Evolutionary conservation across 768 basidiomycete species (phyloP), one percentile per base, ranked within the genome.

Genomic region (Mycena latifolia): DNA sequence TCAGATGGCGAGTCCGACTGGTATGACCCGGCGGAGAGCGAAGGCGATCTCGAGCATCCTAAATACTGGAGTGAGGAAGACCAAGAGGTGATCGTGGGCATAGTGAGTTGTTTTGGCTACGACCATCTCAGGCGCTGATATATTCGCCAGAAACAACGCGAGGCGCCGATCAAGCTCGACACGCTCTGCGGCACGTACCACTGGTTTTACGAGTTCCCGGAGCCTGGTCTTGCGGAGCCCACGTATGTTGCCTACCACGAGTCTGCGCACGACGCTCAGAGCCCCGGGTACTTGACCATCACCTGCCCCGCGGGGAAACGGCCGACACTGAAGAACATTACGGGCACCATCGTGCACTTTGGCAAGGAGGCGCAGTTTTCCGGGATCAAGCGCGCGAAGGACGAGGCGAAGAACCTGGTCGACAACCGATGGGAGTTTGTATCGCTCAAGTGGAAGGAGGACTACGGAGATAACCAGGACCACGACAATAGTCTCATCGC

Each of bases 121-220:
- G n/a, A 41, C 11, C 17, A 20, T 45, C 29, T 46, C 41, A n/a
- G 53, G 15, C 43, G 37, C 47, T 63, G 29, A 58, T 54, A 20
- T 5, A 43, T 61, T 24, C n/a, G n/a, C 47, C 53, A 70, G 69
- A 63, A 70, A 66, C 65, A 66, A 51, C 69, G 64, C 53, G 54
- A 51, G 25, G 33, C 61, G 7, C 45, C 60, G 0, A 70, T 66
- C 15, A 63, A 52, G 25, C 69, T 70, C 5, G 46, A 47, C 33
- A 63, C 61, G 9, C 69, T 70, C 4, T 66, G 65, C 35, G 69
- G 65, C 2, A 63, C 61, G 3, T 70, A 70, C 33, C 52, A 45
- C 15, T 70, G 65, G 65, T 66, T 63, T 20, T 70, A 70, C 35
- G 65, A 66, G 22, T 70, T 70, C 39, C 69, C 69, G 7, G 69